Evolutionary conservation across 306 rosid genomes (phyloP).

Genomic region (Glycyrrhiza uralensis): DNA sequence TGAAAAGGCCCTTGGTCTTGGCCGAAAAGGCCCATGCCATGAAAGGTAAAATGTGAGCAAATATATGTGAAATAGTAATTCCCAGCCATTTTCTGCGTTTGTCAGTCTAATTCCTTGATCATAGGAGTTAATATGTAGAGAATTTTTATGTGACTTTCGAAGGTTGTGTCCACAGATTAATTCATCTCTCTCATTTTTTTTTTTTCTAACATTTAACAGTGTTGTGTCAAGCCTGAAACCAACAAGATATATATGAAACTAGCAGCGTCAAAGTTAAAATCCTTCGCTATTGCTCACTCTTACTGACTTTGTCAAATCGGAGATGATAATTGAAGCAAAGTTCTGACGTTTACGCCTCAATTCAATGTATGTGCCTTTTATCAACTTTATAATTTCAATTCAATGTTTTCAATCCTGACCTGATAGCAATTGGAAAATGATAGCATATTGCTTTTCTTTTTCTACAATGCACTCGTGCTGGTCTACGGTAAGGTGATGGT

Average conservation of each 20-base stretch:
- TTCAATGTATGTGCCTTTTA: constrained; percentile 26
- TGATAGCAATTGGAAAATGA: constrained; percentile 23
- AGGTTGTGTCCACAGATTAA: neutral
- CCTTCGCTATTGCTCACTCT: neutral
- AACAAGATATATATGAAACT: neutral
- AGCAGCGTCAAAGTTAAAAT: neutral
- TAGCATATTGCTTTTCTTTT: constrained; percentile 14
- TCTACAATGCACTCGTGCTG: neutral
- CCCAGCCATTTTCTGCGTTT: neutral
- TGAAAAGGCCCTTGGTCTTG: neutral
- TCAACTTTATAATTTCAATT: constrained; percentile 12
- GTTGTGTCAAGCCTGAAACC: neutral
- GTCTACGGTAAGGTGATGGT: neutral
- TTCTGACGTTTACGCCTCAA: neutral
- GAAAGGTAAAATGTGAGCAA: neutral
- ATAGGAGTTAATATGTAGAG: neutral
- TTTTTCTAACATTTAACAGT: neutral
- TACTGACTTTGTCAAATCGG: neutral
- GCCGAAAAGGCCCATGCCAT: neutral
- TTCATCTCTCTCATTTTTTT: neutral
- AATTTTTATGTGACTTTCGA: neutral
- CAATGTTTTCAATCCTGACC: constrained; percentile 14
- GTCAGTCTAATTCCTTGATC: neutral
- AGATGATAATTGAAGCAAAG: neutral
- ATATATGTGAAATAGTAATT: neutral